These are phyloP conservation scores for Fusarium anthophilum DNA, from an alignment of 2,329 filamentous ascomycete species.

Conservation along the genomic window DNA sequence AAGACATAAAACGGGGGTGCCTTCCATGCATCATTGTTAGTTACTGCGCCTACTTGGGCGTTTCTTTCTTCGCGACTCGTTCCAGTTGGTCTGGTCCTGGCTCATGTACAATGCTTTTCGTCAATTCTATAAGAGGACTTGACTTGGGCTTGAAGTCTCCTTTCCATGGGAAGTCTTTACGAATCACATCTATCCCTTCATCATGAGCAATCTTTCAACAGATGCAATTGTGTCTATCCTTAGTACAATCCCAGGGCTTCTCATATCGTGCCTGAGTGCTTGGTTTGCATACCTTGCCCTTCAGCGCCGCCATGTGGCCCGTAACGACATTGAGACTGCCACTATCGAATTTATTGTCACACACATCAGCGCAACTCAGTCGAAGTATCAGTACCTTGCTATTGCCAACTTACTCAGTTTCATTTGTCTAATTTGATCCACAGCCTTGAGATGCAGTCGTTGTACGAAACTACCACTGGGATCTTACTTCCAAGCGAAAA, in stretches of 20 bases:
- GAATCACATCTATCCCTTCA: too few relatives aligned
- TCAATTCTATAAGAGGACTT: too few relatives aligned
- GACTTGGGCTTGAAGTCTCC: fast-evolving
- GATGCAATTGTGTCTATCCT: not conserved
- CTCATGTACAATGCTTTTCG: too few relatives aligned
- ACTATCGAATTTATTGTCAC: not conserved
- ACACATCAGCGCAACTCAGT: not conserved
- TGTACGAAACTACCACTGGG: too few relatives aligned
- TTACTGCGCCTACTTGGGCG: too few relatives aligned
- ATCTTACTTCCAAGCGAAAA: not conserved
- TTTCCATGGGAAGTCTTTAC: too few relatives aligned
- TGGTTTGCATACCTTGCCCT: not conserved
- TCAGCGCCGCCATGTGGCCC: not conserved
- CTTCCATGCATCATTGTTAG: too few relatives aligned
- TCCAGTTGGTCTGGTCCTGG: too few relatives aligned
- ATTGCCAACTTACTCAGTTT: too few relatives aligned
- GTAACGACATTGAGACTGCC: not conserved
- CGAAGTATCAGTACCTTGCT: not conserved
- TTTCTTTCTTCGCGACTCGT: too few relatives aligned
- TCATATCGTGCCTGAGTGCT: not conserved
- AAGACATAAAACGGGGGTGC: too few relatives aligned
- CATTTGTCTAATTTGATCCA: not conserved
- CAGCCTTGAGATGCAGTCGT: not conserved
- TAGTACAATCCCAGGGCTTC: not conserved
- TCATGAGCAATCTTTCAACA: too few relatives aligned